Evolutionary conservation across 2,329 filamentous ascomycete species (phyloP).

Genomic region (Botrytis cinerea): DNA sequence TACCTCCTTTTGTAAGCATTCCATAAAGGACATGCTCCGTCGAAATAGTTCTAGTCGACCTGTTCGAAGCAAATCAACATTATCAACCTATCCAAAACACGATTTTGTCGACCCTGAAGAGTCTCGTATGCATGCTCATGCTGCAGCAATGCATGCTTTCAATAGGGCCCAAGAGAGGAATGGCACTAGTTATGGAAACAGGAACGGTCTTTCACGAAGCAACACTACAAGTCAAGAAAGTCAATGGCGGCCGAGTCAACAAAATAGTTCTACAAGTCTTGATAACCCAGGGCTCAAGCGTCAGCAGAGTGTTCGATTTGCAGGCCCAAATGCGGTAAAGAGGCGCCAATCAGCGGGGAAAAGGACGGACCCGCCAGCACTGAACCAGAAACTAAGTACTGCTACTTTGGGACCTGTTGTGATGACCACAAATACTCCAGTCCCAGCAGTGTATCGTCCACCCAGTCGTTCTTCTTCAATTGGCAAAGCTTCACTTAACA

Average conservation of each 20-base stretch:
- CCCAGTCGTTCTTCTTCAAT: slow-evolving; percentile 41
- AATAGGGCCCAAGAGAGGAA: slow-evolving; percentile 50
- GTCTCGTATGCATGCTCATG: slow-evolving; percentile 60
- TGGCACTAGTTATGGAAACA: slow-evolving; percentile 44
- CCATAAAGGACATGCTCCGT: slow-evolving; percentile 36
- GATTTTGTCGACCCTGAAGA: slow-evolving; percentile 52
- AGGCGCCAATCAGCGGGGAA: slow-evolving; percentile 34
- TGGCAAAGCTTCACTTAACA: slow-evolving; percentile 36
- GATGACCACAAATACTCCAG: slow-evolving; percentile 37
- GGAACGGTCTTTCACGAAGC: slow-evolving; percentile 28
- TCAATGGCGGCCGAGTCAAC: slow-evolving; percentile 26
- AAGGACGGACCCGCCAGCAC: slow-evolving; percentile 29
- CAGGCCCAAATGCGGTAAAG: slow-evolving; percentile 37
- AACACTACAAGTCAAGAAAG: slow-evolving; percentile 27
- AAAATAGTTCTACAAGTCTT: slow-evolving; percentile 33
- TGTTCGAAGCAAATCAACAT: slow-evolving; percentile 56
- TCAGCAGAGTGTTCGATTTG: slow-evolving; percentile 58
- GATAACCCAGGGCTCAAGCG: slow-evolving; percentile 42
- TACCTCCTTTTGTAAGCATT: slow-evolving; percentile 32
- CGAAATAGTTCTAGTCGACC: slow-evolving; percentile 50
- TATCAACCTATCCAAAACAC: slow-evolving; percentile 50
- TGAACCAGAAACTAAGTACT: slow-evolving; percentile 29
- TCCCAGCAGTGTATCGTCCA: slow-evolving; percentile 38
- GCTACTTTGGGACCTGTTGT: slow-evolving; percentile 35
- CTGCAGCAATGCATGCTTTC: slow-evolving; percentile 64